Base-by-base conservation (phyloP, 345 rosid species). In the Populus nigra region DNA sequence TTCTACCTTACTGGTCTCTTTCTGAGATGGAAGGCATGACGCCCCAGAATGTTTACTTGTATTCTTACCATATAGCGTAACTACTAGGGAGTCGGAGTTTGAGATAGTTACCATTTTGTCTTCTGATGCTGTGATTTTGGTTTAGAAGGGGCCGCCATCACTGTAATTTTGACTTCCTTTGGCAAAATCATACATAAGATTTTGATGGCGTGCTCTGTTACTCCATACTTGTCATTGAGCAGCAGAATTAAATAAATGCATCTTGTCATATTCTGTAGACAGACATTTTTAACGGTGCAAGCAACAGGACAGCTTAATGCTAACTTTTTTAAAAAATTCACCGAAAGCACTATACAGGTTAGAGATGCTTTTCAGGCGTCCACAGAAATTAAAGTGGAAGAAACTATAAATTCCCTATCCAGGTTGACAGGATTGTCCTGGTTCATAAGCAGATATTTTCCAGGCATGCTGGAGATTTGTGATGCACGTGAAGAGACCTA, bases 21-120 rank as follows among this genome's bases (percentile, higher is more conserved):
- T 23, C 15, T 45, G 35, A 25, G 41, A 5, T 55, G 69, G 76
- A 68, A n/a, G 69, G 73, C 33, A n/a, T 71, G 0, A 29, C 18
- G 22, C 23, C 33, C 41, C 41, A 67, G 73, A 53, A 70, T 57
- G 27, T 33, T 61, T 71, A 68, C 65, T 71, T 78, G 79, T 83
- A 47, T 45, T 73, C 62, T 69, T 47, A 74, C 65, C 76, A 27
- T 55, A 50, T 72, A 75, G 55, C 61, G 31, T 72, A 86, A 38
- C 35, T 39, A 59, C 66, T 5, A 39, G 66, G 70, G 57, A 43
- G 31, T 68, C 33, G 69, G 74, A 68, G 71, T 68, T 35, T 33
- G 15, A 49, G 62, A 69, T 36, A 2, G 4, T 43, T 2, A 31
- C 65, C 65, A n/a, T 45, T 41, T 69, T 39, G 57, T 47, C 77